Base-by-base conservation (phyloP, 2,329 filamentous ascomycete genomes). In the Ophiostoma piceae region DNA sequence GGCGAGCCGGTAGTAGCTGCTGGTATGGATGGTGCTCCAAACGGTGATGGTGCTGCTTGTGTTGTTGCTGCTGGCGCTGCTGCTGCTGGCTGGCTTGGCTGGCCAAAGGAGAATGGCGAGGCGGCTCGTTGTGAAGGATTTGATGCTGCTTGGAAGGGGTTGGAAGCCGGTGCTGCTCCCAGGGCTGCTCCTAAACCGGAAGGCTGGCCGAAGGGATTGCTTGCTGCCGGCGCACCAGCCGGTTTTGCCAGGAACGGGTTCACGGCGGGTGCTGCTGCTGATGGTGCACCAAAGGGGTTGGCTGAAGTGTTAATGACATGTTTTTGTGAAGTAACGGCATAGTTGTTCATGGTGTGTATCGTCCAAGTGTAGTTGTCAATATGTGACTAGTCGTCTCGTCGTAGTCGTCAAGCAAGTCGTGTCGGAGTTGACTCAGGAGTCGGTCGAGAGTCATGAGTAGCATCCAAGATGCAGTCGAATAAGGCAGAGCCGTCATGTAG, bases 71-170 rank as follows among this genome's bases (percentile, higher is more conserved):
- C n/a, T 14, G 41, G 7, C 26, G 67, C 3, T 66, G 66, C 29
- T 9, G 65, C 14, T n/a, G 39, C 29, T 6, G 43, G 19, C 26
- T 35, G 35, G 35, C 35, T 70, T 7, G 69, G 69, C 65, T 64
- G 37, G 19, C 69, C 69, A 65, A 70, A 69, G n/a, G 43, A 60
- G 62, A 69, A 67, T 3, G 29, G 66, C 1, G 68, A 62, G 19
- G 65, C 41, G 5, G 69, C 35, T 35, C n/a, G 16, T 43, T 37
- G 35, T 35, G n/a, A 9, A 26, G 47, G 32, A 19, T 37, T 39
- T 3, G 51, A 11, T 8, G 51, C 70, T 16, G 71, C 67, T 16
- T 70, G 68, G 39, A 71, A 71, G 0, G 71, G 71, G 19, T 70
- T 67, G 37, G 39, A 8, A 11, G 35, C 35, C 32, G 43, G 35